Conservation (phyloP, 129 eudicot species). For the Flaveria trinervia region DNA sequence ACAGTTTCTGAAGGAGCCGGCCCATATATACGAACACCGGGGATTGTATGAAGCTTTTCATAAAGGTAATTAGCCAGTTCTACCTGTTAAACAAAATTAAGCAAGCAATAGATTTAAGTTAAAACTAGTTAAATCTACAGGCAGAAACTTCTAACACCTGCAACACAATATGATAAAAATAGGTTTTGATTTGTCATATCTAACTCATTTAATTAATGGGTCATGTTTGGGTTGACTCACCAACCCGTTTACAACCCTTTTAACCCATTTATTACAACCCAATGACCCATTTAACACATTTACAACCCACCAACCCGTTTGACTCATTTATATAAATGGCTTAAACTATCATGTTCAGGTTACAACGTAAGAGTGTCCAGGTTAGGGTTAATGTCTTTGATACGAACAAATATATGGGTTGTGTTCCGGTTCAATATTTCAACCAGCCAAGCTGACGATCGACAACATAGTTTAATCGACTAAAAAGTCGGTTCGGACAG, state of each 20-base stretch:
- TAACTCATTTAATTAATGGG: too few relatives aligned
- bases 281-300: too few relatives aligned
- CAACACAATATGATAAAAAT: too few relatives aligned
- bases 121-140: not conserved
- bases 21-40: slow-evolving; percentile 82
- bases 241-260: not conserved
- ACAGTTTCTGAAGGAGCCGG: slow-evolving; percentile 78
- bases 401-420: not conserved
- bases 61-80: slow-evolving; percentile 76
- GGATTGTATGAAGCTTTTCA: slow-evolving; percentile 51
- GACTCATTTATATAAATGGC: not conserved
- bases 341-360: not conserved
- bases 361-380: not conserved
- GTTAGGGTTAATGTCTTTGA: not conserved
- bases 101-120: not conserved
- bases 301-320: not conserved
- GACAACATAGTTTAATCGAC: not conserved
- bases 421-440: not conserved
- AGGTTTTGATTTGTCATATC: not conserved
- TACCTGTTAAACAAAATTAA: slow-evolving; percentile 47
- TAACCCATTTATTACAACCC: not conserved
- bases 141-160: not conserved
- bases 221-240: too few relatives aligned
- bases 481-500: not conserved
- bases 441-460: not conserved